Conservation (phyloP, 768 basidiomycete species). For the Tricholoma flavovirens region DNA sequence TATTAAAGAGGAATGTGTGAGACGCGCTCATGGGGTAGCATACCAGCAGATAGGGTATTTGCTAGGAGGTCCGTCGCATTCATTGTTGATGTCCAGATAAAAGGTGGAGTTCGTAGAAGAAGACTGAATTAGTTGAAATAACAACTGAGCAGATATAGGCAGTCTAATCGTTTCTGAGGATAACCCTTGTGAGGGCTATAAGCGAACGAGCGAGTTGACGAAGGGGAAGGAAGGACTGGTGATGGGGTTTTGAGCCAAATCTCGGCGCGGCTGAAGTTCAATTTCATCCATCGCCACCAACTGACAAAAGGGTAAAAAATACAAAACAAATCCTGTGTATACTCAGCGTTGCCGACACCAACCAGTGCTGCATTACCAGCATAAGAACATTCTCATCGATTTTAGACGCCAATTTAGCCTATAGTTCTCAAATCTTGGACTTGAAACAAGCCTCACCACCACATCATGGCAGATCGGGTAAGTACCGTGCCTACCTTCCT, state of each 20-base stretch:
- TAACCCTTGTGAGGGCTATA: constrained; percentile 1
- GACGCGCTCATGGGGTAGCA: constrained; percentile 33
- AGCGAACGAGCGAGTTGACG: constrained; percentile 3
- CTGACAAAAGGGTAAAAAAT: constrained; percentile 4
- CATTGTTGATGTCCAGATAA: constrained; percentile 47
- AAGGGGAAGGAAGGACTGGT: constrained; percentile 7
- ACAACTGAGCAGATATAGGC: not conserved
- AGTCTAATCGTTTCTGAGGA: constrained; percentile 1
- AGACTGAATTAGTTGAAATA: constrained; percentile 2
- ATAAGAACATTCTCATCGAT: not conserved
- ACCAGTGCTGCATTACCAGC: not conserved
- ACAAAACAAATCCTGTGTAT: not conserved
- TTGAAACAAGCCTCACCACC: constrained; percentile 6
- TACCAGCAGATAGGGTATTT: constrained; percentile 89
- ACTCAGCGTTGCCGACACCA: not conserved
- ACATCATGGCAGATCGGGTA: constrained; percentile 59
- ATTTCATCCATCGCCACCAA: constrained; percentile 20
- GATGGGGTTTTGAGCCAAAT: constrained; percentile 8
- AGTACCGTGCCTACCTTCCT: constrained; percentile 21
- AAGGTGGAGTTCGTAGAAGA: constrained; percentile 8
- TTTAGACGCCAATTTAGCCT: not conserved
- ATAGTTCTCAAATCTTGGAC: not conserved
- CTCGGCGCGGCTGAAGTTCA: constrained; percentile 15
- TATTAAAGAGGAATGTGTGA: constrained; percentile 17
- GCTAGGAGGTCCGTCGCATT: constrained; percentile 87